Evolutionary conservation across 768 basidiomycete genomes (phyloP), one percentile per base, ranked within the genome.

Genomic region (Xanthoconium stramineum): DNA sequence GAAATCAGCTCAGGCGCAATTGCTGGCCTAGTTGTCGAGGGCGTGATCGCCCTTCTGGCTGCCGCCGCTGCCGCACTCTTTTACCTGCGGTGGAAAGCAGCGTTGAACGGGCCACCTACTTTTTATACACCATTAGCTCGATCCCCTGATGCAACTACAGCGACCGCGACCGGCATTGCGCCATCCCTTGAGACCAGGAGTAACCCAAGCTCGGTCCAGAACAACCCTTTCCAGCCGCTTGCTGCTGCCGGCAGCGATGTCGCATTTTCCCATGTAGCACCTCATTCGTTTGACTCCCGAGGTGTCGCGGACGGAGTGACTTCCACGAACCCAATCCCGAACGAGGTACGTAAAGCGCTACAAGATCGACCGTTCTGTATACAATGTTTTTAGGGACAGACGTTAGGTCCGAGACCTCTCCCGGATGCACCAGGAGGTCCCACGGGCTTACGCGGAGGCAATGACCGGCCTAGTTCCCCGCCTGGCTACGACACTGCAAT

Each of bases 31-130:
- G 61, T 58, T 13, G 40, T 69, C 0, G 61, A 61, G 20, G 53
- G 43, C 2, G 53, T 55, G 5, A 30, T 61, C 3, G 64, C 63
- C 14, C 19, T 58, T 33, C 33, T 64, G 1, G 63, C 67, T 19
- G 54, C 56, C 0, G 59, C 24, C 1, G 53, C 47, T 0, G 67
- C 69, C 0, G 33, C 53, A 24, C 43, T 65, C 32, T 70, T 67
- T 53, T 64, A 68, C 29, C 43, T 59, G 19, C 65, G 63, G 14
- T 71, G 64, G 65, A 67, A 52, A 52, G 46, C 50, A 11, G 53
- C 44, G 2, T 49, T 59, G 39, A 24, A 20, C 30, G 19, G 30
- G 14, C 49, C 59, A 32, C 30, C 33, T 4, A 45, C 38, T 4
- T 29, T 39, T 9, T 60, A 62, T 51, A 50, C 57, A 0, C 44